Evolutionary conservation across 768 basidiomycete species (phyloP), one percentile per base, ranked within the genome.

Genomic region (Russula ochroleuca): DNA sequence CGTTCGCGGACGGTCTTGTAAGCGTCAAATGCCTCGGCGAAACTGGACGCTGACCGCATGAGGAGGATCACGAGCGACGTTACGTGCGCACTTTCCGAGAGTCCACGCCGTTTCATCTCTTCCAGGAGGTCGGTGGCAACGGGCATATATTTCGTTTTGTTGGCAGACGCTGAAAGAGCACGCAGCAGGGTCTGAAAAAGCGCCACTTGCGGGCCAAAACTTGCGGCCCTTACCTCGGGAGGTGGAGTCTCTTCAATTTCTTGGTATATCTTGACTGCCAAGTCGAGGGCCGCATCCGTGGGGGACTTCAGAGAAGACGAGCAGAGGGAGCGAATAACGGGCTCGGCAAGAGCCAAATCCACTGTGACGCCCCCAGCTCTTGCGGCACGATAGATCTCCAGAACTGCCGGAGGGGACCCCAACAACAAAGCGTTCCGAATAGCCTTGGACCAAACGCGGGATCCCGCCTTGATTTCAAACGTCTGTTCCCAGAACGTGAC

Each of bases 61-160:
- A 84, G 80, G 50, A 89, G 73, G 56, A 88, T 79, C 49, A 87
- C 79, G 41, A 83, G 74, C 2, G 83, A 81, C 5, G 83, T 77
- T 14, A 76, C 69, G 21, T 81, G 77, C 67, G 78, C 69, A 40
- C 78, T 79, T 61, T 80, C 75, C 68, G 78, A 70, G 25, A 91
- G 70, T 5, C 76, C 72, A 38, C 83, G 80, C 4, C 69, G 59
- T 48, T 83, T 77, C 84, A 94, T 89, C 67, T 92, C 89, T 43
- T 81, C 77, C 19, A 92, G 68, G 28, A 94, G 76, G 10, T 77
- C 72, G 40, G 80, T 67, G 0, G 81, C 80, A 8, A 79, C 72
- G 5, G 78, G 75, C 62, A 79, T 75, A 66, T 85, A 83, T 63
- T 81, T 81, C 60, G 72, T 63, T n/a, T 75, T 69, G 54, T 84